Evolutionary conservation across 805 yeast genomes (phyloP).

Genomic region (Wickerhamomyces bisporus): DNA sequence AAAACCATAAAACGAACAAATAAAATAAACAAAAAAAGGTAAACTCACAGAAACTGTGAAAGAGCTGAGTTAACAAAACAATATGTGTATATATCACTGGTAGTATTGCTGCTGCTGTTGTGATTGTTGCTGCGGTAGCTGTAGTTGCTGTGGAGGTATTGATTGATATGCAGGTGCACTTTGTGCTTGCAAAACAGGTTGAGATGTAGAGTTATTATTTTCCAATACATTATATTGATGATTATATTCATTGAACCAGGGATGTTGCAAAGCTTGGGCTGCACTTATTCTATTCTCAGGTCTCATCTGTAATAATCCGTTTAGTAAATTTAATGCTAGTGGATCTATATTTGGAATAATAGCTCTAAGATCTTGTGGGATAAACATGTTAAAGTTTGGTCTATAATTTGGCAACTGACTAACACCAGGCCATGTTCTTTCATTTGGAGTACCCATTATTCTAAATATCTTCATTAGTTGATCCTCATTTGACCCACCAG

Average conservation of each 20-base stretch:
- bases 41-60: no score
- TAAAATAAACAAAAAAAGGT: no score
- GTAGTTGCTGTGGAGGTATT: conserved; percentile 6
- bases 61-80: no score
- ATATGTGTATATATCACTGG: conserved; percentile 2
- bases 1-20: no score
- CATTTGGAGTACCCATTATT: conserved; percentile 95
- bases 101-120: conserved; percentile 15
- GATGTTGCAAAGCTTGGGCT: conserved; percentile 84
- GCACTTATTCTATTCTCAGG: conserved; percentile 95
- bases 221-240: conserved; percentile 14
- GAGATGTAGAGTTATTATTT: conserved; percentile 1
- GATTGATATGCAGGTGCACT: conserved; percentile 3
- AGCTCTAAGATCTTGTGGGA: conserved; percentile 80
- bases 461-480: conserved; percentile 89
- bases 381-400: conserved; percentile 76
- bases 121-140: conserved; percentile 9
- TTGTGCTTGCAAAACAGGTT: conserved; percentile 5
- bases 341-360: conserved; percentile 76
- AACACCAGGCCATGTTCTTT: conserved; percentile 96
- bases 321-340: conserved; percentile 78
- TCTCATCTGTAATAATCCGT: conserved; percentile 76
- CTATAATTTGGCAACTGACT: conserved; percentile 84
- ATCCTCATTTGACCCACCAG: conserved; percentile 95
- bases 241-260: conserved; percentile 81